Base-by-base conservation (phyloP, 768 basidiomycete genomes). In the Lanmaoa rubissima region DNA sequence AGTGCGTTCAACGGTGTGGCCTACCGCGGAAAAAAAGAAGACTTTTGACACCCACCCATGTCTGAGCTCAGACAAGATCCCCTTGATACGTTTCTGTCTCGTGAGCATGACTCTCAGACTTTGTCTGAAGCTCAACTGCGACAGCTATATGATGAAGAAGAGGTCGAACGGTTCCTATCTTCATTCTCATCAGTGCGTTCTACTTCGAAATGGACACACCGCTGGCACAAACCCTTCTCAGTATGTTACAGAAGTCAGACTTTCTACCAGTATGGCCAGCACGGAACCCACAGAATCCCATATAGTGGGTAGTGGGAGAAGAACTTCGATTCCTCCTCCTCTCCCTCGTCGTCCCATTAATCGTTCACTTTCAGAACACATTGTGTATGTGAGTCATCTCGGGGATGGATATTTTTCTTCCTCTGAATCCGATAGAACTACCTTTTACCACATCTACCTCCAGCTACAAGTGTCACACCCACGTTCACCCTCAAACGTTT, bases 161-260 rank as follows among this genome's bases (percentile, higher is more conserved):
- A 87, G 71, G 80, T 86, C 14, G 77, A 83, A 16, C 73, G 83
- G 28, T 87, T 84, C 65, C 69, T 88, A 31, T 65, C 72, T 43
- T 65, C 87, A n/a, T 88, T 88, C 69, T 81, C 84, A 41, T 74
- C 78, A 36, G 86, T 86, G 64, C 66, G 79, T 73, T 45, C n/a
- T 55, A 47, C 43, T 46, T 53, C 31, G 26, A 47, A 38, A 54
- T 42, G 31, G 35, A 9, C 35, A 35, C 47, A 35, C 14, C 14
- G 2, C 40, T 35, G 28, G 36, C 31, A 48, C 59, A 50, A 48
- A 59, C 28, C 0, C 16, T 32, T 26, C 32, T 26, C 38, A 87
- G 86, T 79, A 84, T 72, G 82, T 87, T 5, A 79, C 76, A 12
- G 87, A 88, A 69, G 82, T 86, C 9, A 72, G 71, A 42, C 55